phyloP scores from a whole-genome alignment of 2,329 filamentous ascomycete species.

The Alternaria solani region DNA sequence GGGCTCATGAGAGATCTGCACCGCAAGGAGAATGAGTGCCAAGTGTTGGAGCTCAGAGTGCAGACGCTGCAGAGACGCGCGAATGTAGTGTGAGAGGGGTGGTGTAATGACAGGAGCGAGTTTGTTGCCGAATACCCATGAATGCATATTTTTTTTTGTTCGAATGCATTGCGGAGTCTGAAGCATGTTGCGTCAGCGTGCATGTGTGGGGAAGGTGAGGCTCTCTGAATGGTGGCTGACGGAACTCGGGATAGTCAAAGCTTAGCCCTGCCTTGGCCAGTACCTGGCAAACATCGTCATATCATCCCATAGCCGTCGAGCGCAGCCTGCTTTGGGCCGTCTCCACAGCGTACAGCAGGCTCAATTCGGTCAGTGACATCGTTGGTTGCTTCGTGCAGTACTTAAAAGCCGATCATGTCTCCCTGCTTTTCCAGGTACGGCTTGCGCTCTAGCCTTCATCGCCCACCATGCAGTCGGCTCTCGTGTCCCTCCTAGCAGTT shows the following conservation, averaged over 20 bases:
- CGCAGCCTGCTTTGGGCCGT: slow-evolving; percentile 1
- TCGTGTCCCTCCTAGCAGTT: slow-evolving; percentile 35
- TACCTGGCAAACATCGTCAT: slow-evolving; percentile 28
- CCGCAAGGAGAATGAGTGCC: slow-evolving; percentile 51
- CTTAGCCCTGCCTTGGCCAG: slow-evolving; percentile 23
- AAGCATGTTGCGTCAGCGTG: neutral
- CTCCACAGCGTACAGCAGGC: neutral
- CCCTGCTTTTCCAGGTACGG: slow-evolving; percentile 15
- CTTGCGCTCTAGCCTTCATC: slow-evolving; percentile 10
- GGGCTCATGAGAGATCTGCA: slow-evolving; percentile 49
- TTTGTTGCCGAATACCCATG: slow-evolving; percentile 2
- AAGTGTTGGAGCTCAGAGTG: slow-evolving; percentile 48
- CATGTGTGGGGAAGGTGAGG: slow-evolving; percentile 4
- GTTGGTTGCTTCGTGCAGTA: neutral
- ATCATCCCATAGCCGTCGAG: slow-evolving; percentile 1
- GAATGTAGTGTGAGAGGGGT: slow-evolving; percentile 15
- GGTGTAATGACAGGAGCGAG: neutral
- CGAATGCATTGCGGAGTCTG: neutral
- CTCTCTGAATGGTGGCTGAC: slow-evolving; percentile 10
- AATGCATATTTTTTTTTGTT: neutral
- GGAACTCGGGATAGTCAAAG: slow-evolving; percentile 13
- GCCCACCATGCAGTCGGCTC: slow-evolving; percentile 26
- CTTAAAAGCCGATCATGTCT: slow-evolving; percentile 10
- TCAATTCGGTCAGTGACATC: slow-evolving; percentile 15
- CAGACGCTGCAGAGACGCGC: slow-evolving; percentile 42